phyloP scores from a whole-genome alignment of 1,139 yeast genomes.

The Kodamaea derodonti region DNA sequence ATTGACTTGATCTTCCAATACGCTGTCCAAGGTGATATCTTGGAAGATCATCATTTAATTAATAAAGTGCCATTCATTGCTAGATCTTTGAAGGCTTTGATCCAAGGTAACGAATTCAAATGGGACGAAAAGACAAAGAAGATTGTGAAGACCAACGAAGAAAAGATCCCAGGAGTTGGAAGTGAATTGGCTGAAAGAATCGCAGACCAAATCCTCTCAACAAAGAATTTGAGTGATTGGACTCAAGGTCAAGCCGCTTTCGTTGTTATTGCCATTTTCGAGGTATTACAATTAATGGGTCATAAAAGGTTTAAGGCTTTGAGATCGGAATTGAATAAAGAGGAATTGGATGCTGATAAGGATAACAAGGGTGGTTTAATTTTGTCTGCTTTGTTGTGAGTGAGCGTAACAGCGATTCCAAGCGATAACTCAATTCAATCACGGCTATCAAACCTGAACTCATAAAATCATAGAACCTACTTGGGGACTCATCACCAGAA shows the following conservation, averaged over 20 bases:
- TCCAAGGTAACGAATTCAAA: slow-evolving; percentile 61
- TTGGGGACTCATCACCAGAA: no score
- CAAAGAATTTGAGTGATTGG: slow-evolving; percentile 58
- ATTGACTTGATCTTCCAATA: slow-evolving; percentile 51
- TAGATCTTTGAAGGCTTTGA: slow-evolving; percentile 72
- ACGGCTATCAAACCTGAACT: no score
- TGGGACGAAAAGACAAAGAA: slow-evolving; percentile 68
- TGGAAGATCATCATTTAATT: slow-evolving; percentile 61
- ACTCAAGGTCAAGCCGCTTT: slow-evolving; percentile 75
- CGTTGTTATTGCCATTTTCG: slow-evolving; percentile 68
- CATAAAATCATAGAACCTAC: no score
- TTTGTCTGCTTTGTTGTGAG: slow-evolving; percentile 36
- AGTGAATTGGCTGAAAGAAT: slow-evolving; percentile 55
- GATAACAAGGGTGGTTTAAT: slow-evolving; percentile 81
- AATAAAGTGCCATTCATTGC: slow-evolving; percentile 68
- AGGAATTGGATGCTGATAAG: slow-evolving; percentile 41
- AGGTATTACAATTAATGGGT: slow-evolving; percentile 40
- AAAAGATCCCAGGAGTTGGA: slow-evolving; percentile 56
- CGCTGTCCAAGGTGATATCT: slow-evolving; percentile 67
- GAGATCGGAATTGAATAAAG: slow-evolving; percentile 50
- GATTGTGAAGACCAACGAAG: slow-evolving; percentile 37
- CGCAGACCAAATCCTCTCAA: slow-evolving; percentile 46
- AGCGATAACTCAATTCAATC: no score
- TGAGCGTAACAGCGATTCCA: not conserved
- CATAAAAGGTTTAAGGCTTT: slow-evolving; percentile 42